phyloP scores from a whole-genome alignment of 83 land plant species.

The Thuja plicata region DNA sequence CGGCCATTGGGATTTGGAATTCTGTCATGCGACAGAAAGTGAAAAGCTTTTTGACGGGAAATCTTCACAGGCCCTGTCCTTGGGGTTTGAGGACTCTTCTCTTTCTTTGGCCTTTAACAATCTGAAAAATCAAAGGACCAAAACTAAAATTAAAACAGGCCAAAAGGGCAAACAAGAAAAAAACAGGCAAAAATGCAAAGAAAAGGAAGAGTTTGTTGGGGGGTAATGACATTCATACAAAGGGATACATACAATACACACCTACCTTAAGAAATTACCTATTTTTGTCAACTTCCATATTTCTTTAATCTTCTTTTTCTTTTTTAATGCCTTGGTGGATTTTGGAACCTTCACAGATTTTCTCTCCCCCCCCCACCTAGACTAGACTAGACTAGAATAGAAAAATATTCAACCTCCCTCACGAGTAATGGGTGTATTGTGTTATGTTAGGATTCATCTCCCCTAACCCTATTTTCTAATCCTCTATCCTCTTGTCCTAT shows the following conservation, averaged over 20 bases:
- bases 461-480: too few species aligned
- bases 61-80: neutral
- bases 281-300: neutral
- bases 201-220: neutral
- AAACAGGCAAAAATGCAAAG: neutral
- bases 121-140: neutral
- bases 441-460: too few species aligned
- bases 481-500: too few species aligned
- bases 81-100: neutral
- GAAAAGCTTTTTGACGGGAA: constrained; percentile 2
- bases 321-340: too few species aligned
- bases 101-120: neutral
- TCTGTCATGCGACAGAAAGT: constrained; percentile 9
- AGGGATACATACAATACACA: neutral
- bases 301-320: neutral
- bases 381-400: too few species aligned
- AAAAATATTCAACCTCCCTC: too few species aligned
- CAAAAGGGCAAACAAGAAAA: too few species aligned
- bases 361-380: too few species aligned
- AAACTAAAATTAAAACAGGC: neutral
- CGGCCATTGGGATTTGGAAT: constrained; percentile 10
- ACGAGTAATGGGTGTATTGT: too few species aligned
- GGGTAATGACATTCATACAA: neutral
- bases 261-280: neutral
- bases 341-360: too few species aligned